Percentiles rank a stretch among this genome's conserved stretches.
Conservation (phyloP, 805 yeast species). For the Wickerhamiella sorbophila region DNA sequence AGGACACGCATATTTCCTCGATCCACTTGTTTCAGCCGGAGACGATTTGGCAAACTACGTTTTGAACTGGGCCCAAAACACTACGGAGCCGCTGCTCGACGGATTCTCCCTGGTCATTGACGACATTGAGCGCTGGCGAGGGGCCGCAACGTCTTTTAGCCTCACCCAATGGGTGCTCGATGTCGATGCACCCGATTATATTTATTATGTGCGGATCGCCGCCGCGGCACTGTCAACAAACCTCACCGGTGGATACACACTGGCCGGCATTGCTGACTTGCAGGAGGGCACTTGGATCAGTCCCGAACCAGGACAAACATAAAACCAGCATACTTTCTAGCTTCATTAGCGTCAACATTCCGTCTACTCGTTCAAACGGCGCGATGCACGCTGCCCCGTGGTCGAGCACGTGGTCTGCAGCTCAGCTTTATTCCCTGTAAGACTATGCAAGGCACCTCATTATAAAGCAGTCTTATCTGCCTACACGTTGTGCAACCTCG, state of each 20-base stretch:
- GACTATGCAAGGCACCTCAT: too few species aligned
- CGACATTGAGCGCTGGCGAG: slow-evolving; percentile 65
- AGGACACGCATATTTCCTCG: slow-evolving; percentile 11
- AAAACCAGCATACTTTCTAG: too few species aligned
- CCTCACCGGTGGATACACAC: slow-evolving; percentile 3
- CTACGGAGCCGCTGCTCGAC: slow-evolving; percentile 18
- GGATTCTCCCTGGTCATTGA: slow-evolving; percentile 58
- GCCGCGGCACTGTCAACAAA: slow-evolving; percentile 7
- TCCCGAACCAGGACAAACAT: not conserved
- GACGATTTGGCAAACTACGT: slow-evolving; percentile 21
- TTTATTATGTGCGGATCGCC: slow-evolving; percentile 13
- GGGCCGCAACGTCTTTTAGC: slow-evolving; percentile 31
- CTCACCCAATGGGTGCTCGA: slow-evolving; percentile 11
- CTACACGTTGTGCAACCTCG: too few species aligned
- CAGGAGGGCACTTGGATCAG: slow-evolving; percentile 1
- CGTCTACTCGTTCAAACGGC: too few species aligned
- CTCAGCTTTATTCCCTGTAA: too few species aligned
- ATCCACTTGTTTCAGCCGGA: slow-evolving; percentile 8
- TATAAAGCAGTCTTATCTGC: too few species aligned
- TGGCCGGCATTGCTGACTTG: slow-evolving; percentile 1
- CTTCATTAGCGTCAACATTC: too few species aligned
- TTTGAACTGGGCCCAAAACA: slow-evolving; percentile 15
- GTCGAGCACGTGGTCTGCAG: too few species aligned
- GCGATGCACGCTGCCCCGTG: too few species aligned
- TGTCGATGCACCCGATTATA: not conserved